Evolutionary conservation across 2,329 filamentous ascomycete species (phyloP).

Genomic region (Curvularia sp.): DNA sequence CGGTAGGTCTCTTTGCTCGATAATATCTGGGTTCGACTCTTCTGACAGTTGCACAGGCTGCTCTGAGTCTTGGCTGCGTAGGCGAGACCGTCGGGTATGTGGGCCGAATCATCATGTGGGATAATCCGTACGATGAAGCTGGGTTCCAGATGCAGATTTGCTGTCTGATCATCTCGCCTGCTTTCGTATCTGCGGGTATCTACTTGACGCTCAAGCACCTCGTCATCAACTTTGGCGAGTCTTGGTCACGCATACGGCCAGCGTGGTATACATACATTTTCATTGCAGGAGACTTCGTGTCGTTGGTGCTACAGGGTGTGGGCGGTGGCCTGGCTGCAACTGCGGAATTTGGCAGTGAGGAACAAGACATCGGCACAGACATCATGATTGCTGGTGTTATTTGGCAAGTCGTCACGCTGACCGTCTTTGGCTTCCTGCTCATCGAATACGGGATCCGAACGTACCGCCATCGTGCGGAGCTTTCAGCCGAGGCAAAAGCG

Average conservation of each 20-base stretch:
- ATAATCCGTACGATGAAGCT: constrained; percentile 58
- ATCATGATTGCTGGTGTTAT: constrained; percentile 66
- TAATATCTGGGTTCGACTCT: neutral
- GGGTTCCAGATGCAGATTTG: constrained; percentile 64
- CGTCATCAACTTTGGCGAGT: constrained; percentile 60
- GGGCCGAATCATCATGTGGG: constrained; percentile 61
- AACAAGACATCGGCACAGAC: constrained; percentile 57
- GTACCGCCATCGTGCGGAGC: constrained; percentile 34
- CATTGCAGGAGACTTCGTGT: constrained; percentile 64
- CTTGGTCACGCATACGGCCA: constrained; percentile 40
- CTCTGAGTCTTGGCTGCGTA: constrained; percentile 56
- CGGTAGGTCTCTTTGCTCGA: constrained; percentile 30
- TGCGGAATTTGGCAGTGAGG: constrained; percentile 51
- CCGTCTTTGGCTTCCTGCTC: constrained; percentile 55
- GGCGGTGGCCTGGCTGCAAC: constrained; percentile 65
- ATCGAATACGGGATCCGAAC: constrained; percentile 48
- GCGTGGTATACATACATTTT: constrained; percentile 65
- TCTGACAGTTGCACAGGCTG: constrained; percentile 41
- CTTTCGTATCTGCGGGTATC: constrained; percentile 62
- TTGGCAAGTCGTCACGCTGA: constrained; percentile 62
- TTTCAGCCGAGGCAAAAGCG: constrained; percentile 26
- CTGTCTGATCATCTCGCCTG: constrained; percentile 63
- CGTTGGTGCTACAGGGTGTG: constrained; percentile 65
- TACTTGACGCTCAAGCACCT: constrained; percentile 65
- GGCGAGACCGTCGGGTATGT: constrained; percentile 64